A percentile compares a stretch with the other conserved stretches of the same genome.
Conservation (phyloP, 257 asterid species). For the Cinchona pubescens region DNA sequence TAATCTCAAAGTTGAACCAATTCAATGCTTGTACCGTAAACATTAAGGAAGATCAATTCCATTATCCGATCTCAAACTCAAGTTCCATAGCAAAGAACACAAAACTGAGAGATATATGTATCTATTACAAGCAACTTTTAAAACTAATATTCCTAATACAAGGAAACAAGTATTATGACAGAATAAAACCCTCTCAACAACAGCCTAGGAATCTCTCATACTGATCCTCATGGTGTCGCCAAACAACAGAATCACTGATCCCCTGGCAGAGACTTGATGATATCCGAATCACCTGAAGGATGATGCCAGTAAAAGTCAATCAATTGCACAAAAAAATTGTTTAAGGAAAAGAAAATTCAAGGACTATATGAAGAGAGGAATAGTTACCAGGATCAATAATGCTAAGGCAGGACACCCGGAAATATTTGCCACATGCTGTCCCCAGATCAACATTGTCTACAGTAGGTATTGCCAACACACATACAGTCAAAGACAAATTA, state of each 20-base stretch:
- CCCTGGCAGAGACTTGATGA: slow-evolving; percentile 58
- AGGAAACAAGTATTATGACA: slow-evolving; percentile 2
- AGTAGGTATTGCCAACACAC: not conserved
- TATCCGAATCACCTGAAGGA: slow-evolving; percentile 67
- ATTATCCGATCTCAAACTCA: not conserved
- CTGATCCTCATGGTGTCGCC: not conserved
- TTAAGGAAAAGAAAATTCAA: not conserved
- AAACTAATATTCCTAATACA: slow-evolving; percentile 4
- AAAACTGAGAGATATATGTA: not conserved
- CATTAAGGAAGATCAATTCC: not conserved
- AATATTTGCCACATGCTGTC: slow-evolving; percentile 69
- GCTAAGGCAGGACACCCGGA: slow-evolving; percentile 76
- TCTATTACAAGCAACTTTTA: slow-evolving; percentile 1
- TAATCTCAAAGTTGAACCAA: not conserved
- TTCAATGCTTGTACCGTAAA: not conserved
- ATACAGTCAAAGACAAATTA: not conserved
- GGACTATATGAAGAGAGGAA: not conserved
- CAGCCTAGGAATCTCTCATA: not conserved
- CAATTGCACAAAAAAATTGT: not conserved
- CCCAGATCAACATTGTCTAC: slow-evolving; percentile 80
- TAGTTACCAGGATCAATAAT: slow-evolving; percentile 59
- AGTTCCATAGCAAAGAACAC: not conserved
- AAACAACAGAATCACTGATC: slow-evolving; percentile 34
- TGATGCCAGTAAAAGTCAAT: not conserved
- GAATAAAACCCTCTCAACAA: slow-evolving; percentile 6